Percentiles rank a stretch among this genome's conserved stretches.
These are phyloP conservation scores for Camellia lanceoleosa DNA, from an alignment of 148 eudicot species.

Conservation along the genomic window DNA sequence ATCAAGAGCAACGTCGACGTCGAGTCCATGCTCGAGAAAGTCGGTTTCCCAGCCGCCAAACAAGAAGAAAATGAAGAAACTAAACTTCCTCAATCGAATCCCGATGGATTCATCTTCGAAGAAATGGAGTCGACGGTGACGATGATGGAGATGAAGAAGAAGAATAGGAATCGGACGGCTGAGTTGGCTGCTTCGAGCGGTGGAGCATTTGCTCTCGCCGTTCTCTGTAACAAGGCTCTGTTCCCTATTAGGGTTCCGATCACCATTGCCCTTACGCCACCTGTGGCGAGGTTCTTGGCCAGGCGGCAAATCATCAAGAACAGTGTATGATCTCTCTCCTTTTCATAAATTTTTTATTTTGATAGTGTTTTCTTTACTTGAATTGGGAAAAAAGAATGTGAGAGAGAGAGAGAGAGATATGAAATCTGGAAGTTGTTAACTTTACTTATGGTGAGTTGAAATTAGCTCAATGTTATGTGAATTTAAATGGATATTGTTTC, in stretches of 20 bases:
- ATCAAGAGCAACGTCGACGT: slow-evolving; percentile 86
- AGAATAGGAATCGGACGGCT: slow-evolving; percentile 76
- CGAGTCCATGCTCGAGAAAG: slow-evolving; percentile 59
- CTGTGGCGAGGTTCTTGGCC: slow-evolving; percentile 68
- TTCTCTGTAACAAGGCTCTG: slow-evolving; percentile 74
- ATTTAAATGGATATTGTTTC: not conserved
- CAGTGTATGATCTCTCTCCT: too few relatives aligned
- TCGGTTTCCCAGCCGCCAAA: slow-evolving; percentile 28
- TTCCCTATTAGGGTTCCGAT: slow-evolving; percentile 84
- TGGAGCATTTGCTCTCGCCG: slow-evolving; percentile 72
- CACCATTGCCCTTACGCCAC: slow-evolving; percentile 77
- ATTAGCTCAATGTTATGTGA: not conserved
- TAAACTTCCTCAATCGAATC: slow-evolving; percentile 10
- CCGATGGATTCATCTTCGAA: slow-evolving; percentile 1
- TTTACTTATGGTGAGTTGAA: not conserved
- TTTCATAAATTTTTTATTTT: too few relatives aligned
- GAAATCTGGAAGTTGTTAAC: not conserved
- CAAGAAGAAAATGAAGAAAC: not conserved
- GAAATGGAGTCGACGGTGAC: not conserved
- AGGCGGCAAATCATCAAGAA: slow-evolving; percentile 46
- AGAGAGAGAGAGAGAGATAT: too few relatives aligned
- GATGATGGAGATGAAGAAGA: slow-evolving; percentile 17
- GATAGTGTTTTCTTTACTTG: too few relatives aligned
- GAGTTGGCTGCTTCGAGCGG: slow-evolving; percentile 76
- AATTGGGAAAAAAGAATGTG: too few relatives aligned